Base-by-base conservation (phyloP, 768 basidiomycete genomes). In the Fibroporia radiculosa region DNA sequence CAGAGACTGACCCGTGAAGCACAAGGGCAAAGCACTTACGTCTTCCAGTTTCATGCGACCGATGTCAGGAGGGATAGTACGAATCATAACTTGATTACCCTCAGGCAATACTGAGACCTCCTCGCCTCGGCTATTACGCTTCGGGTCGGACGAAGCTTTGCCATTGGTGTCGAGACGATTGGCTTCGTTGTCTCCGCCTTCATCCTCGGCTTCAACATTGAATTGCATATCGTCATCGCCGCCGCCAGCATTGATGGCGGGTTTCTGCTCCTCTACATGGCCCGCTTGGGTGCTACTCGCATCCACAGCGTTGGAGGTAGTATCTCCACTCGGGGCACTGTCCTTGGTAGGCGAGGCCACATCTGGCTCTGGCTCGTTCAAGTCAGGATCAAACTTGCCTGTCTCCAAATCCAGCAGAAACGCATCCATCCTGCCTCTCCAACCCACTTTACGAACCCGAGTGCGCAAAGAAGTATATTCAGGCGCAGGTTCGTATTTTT, bases 1-100 rank as follows among this genome's bases (percentile, higher is more conserved):
- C 36, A 53, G 50, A 42, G 41, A 34, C 33, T 35, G 16, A 36
- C 23, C 20, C 40, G n/a, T n/a, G n/a, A 49, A 29, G 42, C 40
- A 48, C 32, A 48, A 40, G 2, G 47, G 50, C 16, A 20, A 12
- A 1, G 41, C 36, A 64, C 75, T 46, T 48, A 93, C 92, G 65
- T 90, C 87, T 69, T 97, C 93, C 27, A 97, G 72, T 57, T 90
- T 92, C 39, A 84, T 67, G 26, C 93, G 81, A 24, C 88, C 87
- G 55, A 93, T 92, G 52, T 92, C 88, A 20, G 93, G 92, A 37
- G 92, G 92, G 51, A 96, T 92, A 14, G 91, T 93, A 48, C 92
- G 81, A 58, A 96, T 93, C 79, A 93, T 92, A 44, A 96, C 82
- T 58, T 96, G 85, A 54, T 88, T 89, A 19, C 86, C 88, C 55